These are phyloP conservation scores for Drechslerella dactyloides DNA, from an alignment of 2,329 filamentous ascomycete species.

Conservation along the genomic window DNA sequence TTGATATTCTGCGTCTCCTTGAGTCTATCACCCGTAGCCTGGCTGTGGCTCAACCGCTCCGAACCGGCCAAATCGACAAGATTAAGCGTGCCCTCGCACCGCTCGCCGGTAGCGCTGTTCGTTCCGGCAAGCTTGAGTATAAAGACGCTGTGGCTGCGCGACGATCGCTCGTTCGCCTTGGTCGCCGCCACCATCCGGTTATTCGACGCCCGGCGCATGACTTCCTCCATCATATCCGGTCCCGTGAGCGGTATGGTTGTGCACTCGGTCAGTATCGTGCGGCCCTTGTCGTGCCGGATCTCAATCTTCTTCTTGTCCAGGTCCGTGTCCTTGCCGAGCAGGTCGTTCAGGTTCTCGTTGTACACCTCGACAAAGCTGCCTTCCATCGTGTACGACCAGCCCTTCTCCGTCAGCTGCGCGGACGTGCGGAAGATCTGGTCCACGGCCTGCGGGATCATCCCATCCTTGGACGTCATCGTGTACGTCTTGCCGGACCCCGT, in stretches of 20 bases:
- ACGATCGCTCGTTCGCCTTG: conserved; percentile 95
- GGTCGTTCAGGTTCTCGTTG: conserved; percentile 93
- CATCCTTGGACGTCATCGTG: conserved; percentile 89
- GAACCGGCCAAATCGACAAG: conserved; percentile 94
- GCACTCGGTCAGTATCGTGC: conserved; percentile 81
- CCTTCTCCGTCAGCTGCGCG: conserved; percentile 81
- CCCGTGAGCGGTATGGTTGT: conserved; percentile 78
- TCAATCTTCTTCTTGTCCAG: conserved; percentile 83
- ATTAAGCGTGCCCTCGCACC: conserved; percentile 90
- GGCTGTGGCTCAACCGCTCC: conserved; percentile 85
- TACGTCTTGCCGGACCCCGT: conserved; percentile 96
- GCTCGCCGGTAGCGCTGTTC: conserved; percentile 77
- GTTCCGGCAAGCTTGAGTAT: conserved; percentile 74
- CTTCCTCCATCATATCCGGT: conserved; percentile 76
- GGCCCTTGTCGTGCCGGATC: conserved; percentile 86
- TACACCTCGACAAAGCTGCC: conserved; percentile 97
- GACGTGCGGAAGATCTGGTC: conserved; percentile 93
- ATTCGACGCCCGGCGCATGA: conserved; percentile 78
- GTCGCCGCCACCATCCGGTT: conserved; percentile 94
- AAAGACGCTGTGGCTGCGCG: conserved; percentile 93
- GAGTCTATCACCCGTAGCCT: conserved; percentile 82
- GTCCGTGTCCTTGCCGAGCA: conserved; percentile 74
- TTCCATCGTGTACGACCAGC: conserved; percentile 93
- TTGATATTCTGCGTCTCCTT: conserved; percentile 98
- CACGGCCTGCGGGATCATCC: conserved; percentile 93